Evolutionary conservation across 139 green algal species (phyloP).

Genomic region (Deuterostichococcus epilithicus): DNA sequence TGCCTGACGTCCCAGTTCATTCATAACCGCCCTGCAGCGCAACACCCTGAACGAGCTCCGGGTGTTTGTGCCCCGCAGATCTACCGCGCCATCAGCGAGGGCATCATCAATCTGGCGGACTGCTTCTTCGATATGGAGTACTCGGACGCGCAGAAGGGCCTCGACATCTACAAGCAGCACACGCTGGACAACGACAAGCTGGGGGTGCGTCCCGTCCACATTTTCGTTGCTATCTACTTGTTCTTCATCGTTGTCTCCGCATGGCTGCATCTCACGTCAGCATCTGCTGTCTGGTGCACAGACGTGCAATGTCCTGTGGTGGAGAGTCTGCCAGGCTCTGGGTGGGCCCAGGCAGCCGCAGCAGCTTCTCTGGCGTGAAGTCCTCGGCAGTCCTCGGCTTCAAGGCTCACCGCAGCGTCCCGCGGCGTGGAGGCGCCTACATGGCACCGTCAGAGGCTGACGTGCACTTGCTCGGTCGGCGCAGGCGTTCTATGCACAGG

Average conservation of each 20-base stretch:
- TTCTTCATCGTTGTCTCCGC: background rate
- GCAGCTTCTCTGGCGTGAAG: background rate
- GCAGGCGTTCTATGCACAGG: slow-evolving; percentile 45
- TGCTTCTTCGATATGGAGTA: slow-evolving; percentile 92
- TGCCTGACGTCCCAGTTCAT: too few relatives aligned
- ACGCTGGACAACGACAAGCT: slow-evolving; percentile 56
- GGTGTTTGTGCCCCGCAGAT: slow-evolving; percentile 20
- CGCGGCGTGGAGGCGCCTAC: slow-evolving; percentile 15
- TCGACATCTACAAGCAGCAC: slow-evolving; percentile 83
- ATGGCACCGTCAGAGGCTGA: slow-evolving; percentile 15
- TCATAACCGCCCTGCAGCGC: too few relatives aligned
- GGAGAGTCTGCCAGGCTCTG: background rate
- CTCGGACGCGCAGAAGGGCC: slow-evolving; percentile 58
- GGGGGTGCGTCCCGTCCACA: slow-evolving; percentile 4
- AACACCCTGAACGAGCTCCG: background rate
- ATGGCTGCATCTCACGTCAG: background rate
- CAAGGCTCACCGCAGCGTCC: background rate
- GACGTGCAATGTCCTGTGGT: background rate
- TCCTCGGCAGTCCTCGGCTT: background rate
- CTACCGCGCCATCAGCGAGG: slow-evolving; percentile 88
- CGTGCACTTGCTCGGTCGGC: background rate
- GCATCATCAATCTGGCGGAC: slow-evolving; percentile 93
- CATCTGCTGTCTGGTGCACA: background rate
- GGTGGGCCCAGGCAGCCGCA: too few relatives aligned
- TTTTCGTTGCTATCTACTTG: background rate